phyloP scores from a whole-genome alignment of 2,329 filamentous ascomycete genomes.

The Cladophialophora chaetospira region DNA sequence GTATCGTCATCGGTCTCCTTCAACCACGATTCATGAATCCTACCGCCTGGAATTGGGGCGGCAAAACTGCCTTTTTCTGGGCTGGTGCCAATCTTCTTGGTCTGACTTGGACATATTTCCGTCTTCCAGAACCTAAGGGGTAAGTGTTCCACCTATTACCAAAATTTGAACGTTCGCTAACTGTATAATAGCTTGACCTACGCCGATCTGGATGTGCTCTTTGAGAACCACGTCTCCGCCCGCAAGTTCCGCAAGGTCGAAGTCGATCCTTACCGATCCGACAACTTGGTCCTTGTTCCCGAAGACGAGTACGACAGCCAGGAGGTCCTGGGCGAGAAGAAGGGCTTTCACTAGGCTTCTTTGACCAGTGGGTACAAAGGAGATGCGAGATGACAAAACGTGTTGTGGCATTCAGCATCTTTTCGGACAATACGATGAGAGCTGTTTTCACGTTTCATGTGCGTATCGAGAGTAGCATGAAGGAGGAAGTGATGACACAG shows the following conservation, averaged over 20 bases:
- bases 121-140: constrained; percentile 45
- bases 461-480: too few relatives aligned
- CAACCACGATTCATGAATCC: constrained; percentile 42
- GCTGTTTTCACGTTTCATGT: too few relatives aligned
- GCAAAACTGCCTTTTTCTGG: constrained; percentile 46
- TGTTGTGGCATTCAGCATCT: too few relatives aligned
- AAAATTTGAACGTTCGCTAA: too few relatives aligned
- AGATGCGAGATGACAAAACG: too few relatives aligned
- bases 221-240: constrained; percentile 43
- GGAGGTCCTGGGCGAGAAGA: constrained; percentile 30
- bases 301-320: constrained; percentile 27
- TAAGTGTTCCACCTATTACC: constrained; percentile 1
- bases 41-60: constrained; percentile 41
- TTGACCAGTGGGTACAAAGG: too few relatives aligned
- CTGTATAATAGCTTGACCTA: constrained; percentile 42
- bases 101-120: constrained; percentile 47
- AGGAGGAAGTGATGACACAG: too few relatives aligned
- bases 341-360: constrained; percentile 27
- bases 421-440: too few relatives aligned
- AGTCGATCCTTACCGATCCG: constrained; percentile 38
- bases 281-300: constrained; percentile 32
- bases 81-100: constrained; percentile 40
- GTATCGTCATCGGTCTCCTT: constrained; percentile 38
- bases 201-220: constrained; percentile 47
- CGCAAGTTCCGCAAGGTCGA: constrained; percentile 42